Conservation (phyloP, 1,284 basidiomycete species). For the Earliella scabrosa region DNA sequence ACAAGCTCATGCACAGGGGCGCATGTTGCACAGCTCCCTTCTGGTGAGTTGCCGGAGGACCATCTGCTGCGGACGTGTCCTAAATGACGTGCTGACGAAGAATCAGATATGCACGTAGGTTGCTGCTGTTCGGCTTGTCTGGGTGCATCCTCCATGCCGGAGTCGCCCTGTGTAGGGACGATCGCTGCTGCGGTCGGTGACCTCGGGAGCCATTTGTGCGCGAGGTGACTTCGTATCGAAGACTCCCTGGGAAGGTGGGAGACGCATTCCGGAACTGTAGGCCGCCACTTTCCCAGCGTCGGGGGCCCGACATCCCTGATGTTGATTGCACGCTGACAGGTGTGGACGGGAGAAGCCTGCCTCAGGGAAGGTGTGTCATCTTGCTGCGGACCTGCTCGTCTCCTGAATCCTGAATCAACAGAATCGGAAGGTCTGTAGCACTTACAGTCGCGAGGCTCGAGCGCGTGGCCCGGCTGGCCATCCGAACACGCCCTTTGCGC, state of each 20-base stretch:
- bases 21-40: background rate
- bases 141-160: too few relatives aligned
- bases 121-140: too few relatives aligned
- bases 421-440: constrained; percentile 1
- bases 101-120: background rate
- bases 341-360: constrained; percentile 1
- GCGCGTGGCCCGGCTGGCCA: background rate
- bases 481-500: background rate
- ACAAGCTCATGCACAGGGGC: too few relatives aligned
- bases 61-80: constrained; percentile 1
- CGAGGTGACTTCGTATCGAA: background rate
- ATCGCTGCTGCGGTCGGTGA: constrained; percentile 16
- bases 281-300: constrained; percentile 10
- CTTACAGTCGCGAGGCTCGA: background rate
- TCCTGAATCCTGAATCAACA: background rate
- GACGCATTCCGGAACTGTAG: background rate
- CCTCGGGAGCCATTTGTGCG: constrained; percentile 1
- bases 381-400: constrained; percentile 23
- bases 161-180: background rate
- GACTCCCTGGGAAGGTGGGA: background rate
- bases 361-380: constrained; percentile 1
- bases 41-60: background rate
- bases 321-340: constrained; percentile 11
- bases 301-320: constrained; percentile 24
- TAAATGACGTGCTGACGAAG: constrained; percentile 4